These are phyloP conservation scores for Acorus calamus DNA, from an alignment of 106 monocot species.

Conservation along the genomic window DNA sequence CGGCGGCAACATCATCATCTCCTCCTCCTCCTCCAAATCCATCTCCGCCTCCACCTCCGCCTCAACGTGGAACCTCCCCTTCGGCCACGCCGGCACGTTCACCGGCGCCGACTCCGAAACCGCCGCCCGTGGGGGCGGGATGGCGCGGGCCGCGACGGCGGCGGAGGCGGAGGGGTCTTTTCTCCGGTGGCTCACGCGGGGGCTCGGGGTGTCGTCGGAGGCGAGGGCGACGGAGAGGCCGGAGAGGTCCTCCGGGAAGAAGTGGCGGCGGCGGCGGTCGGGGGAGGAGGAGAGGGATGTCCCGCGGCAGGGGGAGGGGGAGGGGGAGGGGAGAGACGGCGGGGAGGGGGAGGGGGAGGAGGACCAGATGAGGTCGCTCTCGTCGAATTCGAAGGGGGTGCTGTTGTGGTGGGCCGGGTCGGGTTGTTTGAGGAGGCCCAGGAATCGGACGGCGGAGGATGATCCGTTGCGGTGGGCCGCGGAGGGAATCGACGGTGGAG, in stretches of 20 bases:
- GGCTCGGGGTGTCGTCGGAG: conserved; percentile 3
- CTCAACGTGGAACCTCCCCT: conserved; percentile 1
- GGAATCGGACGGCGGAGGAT: conserved; percentile 31
- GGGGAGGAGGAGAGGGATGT: background rate
- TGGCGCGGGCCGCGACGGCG: conserved; percentile 5
- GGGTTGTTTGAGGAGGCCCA: conserved; percentile 30
- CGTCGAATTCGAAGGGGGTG: conserved; percentile 46
- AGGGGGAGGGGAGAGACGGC: background rate
- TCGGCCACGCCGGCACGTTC: conserved; percentile 53
- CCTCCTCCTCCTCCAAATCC: conserved; percentile 17
- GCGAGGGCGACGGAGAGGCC: conserved; percentile 52
- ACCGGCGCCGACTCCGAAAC: conserved; percentile 48
- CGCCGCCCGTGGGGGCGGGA: conserved; percentile 16
- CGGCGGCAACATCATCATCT: conserved; percentile 57
- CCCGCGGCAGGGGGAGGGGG: conserved; percentile 3
- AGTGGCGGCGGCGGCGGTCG: conserved; percentile 1
- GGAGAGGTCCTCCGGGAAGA: conserved; percentile 22
- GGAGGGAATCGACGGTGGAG: background rate
- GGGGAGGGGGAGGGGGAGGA: conserved; percentile 6
- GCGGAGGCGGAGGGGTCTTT: background rate
- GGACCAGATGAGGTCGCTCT: conserved; percentile 70
- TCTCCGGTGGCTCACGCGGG: conserved; percentile 2
- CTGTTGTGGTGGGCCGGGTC: background rate
- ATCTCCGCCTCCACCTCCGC: conserved; percentile 1
- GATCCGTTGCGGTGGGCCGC: background rate